Conservation (phyloP, 2,329 filamentous ascomycete species). For the Teratosphaeriaceae sp. region DNA sequence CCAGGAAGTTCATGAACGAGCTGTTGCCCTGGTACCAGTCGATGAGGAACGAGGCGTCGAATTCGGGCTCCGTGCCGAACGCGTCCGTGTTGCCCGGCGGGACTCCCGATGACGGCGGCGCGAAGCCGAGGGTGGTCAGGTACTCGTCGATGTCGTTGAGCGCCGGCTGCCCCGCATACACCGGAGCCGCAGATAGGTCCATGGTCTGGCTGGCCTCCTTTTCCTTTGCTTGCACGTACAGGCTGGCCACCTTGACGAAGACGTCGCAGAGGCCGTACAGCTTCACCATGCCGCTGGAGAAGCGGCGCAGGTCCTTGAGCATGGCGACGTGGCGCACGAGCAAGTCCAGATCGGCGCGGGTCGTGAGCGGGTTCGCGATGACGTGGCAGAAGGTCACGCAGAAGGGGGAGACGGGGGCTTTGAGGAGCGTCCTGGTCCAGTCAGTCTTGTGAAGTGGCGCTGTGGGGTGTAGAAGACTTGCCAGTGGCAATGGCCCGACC, state of each 20-base stretch:
- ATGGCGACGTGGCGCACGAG: constrained; percentile 18
- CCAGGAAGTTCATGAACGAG: constrained; percentile 11
- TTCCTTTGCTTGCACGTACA: constrained; percentile 14
- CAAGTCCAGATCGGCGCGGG: constrained; percentile 13
- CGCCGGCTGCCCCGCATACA: constrained; percentile 5
- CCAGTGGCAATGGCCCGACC: constrained; percentile 12
- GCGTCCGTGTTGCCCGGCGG: not conserved
- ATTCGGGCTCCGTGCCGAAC: not conserved
- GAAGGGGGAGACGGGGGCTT: constrained; percentile 54
- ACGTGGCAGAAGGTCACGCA: constrained; percentile 48
- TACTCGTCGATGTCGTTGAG: constrained; percentile 14
- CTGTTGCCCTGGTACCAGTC: constrained; percentile 14
- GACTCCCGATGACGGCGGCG: constrained; percentile 4
- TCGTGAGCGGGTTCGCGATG: constrained; percentile 9
- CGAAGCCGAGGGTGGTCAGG: constrained; percentile 11
- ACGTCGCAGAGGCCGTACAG: constrained; percentile 13
- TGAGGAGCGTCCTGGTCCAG: constrained; percentile 35
- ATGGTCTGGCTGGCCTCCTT: constrained; percentile 3
- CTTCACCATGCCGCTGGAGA: constrained; percentile 17
- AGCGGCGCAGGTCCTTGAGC: constrained; percentile 13
- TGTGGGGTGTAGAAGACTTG: too few relatives aligned
- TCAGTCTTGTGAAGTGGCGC: not conserved
- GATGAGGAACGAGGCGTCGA: constrained; percentile 10
- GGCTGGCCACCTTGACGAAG: constrained; percentile 19
- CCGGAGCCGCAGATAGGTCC: not conserved